Conservation (phyloP, 768 basidiomycete genomes). For the Termitomyces sp. region DNA sequence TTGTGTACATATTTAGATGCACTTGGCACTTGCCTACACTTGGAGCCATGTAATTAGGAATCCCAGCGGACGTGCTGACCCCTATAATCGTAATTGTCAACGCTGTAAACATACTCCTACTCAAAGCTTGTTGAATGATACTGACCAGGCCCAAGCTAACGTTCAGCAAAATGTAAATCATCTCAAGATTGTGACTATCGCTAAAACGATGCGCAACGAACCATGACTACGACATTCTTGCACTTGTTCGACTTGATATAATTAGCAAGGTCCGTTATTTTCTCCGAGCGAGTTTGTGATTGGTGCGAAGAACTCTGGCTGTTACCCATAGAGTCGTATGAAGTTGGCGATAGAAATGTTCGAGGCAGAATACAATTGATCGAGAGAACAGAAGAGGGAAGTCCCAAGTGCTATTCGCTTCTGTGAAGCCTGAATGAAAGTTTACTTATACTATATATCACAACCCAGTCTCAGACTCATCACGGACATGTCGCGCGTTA, state of each 20-base stretch:
- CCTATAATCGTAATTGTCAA: constrained; percentile 29
- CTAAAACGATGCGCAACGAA: constrained; percentile 23
- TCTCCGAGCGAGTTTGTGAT: constrained; percentile 9
- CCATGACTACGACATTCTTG: constrained; percentile 70
- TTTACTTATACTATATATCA: too few relatives aligned
- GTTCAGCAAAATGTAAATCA: not conserved
- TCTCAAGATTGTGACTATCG: not conserved
- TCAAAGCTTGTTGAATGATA: not conserved
- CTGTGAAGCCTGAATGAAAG: too few relatives aligned
- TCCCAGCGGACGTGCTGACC: constrained; percentile 75
- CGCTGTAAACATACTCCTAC: not conserved
- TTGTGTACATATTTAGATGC: not conserved
- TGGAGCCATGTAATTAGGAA: constrained; percentile 86
- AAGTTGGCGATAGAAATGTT: not conserved
- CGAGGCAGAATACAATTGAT: not conserved
- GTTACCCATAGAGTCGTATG: too few relatives aligned
- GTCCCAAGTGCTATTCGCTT: too few relatives aligned
- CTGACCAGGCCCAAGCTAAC: constrained; percentile 65
- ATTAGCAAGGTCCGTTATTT: constrained; percentile 45
- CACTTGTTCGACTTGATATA: constrained; percentile 68
- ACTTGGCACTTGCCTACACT: constrained; percentile 60
- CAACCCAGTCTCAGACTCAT: too few relatives aligned
- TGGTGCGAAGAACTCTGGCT: too few relatives aligned
- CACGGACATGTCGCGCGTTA: too few relatives aligned
- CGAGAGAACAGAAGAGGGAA: not conserved